Evolutionary conservation across 257 asterid genomes (phyloP), one percentile per base, ranked within the genome.

Genomic region (Asclepias syriaca): DNA sequence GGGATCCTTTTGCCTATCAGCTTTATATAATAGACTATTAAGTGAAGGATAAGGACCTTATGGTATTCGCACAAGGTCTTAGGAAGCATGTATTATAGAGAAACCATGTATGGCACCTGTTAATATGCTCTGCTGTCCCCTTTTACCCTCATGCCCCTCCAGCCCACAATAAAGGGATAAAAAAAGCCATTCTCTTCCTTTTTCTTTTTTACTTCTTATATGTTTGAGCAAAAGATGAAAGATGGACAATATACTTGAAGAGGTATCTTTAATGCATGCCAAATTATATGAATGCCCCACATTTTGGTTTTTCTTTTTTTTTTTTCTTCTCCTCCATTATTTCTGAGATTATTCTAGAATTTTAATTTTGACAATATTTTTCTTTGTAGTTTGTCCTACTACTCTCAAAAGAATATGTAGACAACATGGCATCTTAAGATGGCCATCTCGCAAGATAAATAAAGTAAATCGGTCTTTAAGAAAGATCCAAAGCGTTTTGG

Each of bases 401-500:
- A 93, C 98, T 29, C 87, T 93, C 51, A 93, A 93, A 82, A 84
- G 95, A 85, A 88, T 93, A 82, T 93, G 98, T 77, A 84, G 98
- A 76, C 87, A 84, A 46, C 88, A 93, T 70, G 97, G 97, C 72
- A 93, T 93, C 85, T 76, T 87, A 45, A 85, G 96, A 79, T 93
- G 98, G 98, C 98, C 98, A 72, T 90, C 93, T 64, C 92, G 97
- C 76, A 89, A 89, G 81, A 93, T 93, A 79, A 85, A 85, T 72
- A 93, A 93, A 79, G 98, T 89, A 37, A 87, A 89, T 80, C 93
- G 96, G 56, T 93, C 98, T 71, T 77, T 93, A 71, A 85, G 80
- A 74, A 90, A 93, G 75, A 85, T 93, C 56, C 96, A 81, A 59
- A 81, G 86, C 6, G 92, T 90, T 77, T 84, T 93, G 5, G 85